Conservation (phyloP, 2,329 filamentous ascomycete genomes). For the Pyrenophora teres region DNA sequence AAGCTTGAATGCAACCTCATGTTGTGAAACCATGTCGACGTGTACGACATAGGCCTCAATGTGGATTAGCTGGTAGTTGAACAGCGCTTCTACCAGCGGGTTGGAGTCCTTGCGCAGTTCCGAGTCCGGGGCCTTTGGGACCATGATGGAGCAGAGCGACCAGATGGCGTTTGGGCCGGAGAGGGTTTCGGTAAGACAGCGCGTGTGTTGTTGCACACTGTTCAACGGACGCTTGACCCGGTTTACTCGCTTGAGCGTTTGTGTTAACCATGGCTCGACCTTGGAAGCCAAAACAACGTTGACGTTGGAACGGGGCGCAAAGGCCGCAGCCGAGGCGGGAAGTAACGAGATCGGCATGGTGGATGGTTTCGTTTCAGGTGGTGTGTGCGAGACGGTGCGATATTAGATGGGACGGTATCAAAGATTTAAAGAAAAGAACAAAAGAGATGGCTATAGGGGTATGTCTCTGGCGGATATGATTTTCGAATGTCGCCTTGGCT, state of each 20-base stretch:
- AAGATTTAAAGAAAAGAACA: conserved; percentile 39
- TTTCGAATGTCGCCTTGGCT: conserved; percentile 44
- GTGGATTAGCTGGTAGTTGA: conserved; percentile 91
- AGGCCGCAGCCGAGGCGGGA: conserved; percentile 93
- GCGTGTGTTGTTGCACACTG: conserved; percentile 92
- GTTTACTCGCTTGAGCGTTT: conserved; percentile 96
- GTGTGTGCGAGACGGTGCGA: conserved; percentile 38
- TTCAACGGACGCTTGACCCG: conserved; percentile 95
- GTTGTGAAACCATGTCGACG: conserved; percentile 97
- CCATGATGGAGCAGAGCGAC: conserved; percentile 90
- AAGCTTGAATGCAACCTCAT: conserved; percentile 97
- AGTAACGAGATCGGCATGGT: conserved; percentile 89
- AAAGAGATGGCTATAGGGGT: conserved; percentile 40
- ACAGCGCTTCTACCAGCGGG: conserved; percentile 81
- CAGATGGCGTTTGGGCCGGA: conserved; percentile 91
- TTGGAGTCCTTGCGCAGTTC: conserved; percentile 82
- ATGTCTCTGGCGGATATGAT: conserved; percentile 45
- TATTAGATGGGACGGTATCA: conserved; percentile 47
- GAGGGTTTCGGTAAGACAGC: conserved; percentile 92
- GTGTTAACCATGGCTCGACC: conserved; percentile 94
- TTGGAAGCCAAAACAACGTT: conserved; percentile 93
- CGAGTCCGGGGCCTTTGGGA: conserved; percentile 84
- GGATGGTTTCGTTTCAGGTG: conserved; percentile 21
- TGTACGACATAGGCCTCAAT: conserved; percentile 98
- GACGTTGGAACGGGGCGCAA: conserved; percentile 89